A percentile compares a stretch with the other conserved stretches of the same genome.
Conservation (phyloP, 2,329 filamentous ascomycete genomes). For the Aspergillus udagawae region DNA sequence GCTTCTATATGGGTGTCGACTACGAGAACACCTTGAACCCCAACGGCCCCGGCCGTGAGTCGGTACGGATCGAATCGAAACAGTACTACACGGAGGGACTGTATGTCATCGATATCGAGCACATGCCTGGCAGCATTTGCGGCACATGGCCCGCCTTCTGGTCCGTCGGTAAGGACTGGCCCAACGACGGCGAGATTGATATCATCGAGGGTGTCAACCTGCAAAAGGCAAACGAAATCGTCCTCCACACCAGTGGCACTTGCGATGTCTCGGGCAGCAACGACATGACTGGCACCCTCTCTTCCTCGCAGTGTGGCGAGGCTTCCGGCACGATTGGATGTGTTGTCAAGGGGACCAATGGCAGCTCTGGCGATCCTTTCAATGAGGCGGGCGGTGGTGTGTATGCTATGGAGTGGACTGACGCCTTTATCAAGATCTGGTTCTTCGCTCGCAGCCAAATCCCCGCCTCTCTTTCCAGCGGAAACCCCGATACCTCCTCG, state of each 20-base stretch:
- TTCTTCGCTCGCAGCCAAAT: constrained; percentile 46
- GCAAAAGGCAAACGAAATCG: constrained; percentile 42
- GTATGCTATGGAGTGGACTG: constrained; percentile 48
- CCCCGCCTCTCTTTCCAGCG: constrained; percentile 42
- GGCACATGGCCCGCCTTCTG: constrained; percentile 52
- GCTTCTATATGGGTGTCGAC: constrained; percentile 46
- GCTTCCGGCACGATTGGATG: constrained; percentile 36
- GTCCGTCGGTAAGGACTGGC: constrained; percentile 42
- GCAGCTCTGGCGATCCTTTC: constrained; percentile 51
- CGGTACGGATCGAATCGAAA: constrained; percentile 44
- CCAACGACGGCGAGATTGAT: constrained; percentile 46
- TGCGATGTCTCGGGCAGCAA: constrained; percentile 40
- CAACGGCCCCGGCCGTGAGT: constrained; percentile 38
- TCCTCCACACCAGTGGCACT: constrained; percentile 46
- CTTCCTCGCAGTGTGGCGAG: constrained; percentile 48
- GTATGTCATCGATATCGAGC: constrained; percentile 46
- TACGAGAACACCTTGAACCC: constrained; percentile 33
- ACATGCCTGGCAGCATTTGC: constrained; percentile 47
- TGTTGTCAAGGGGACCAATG: constrained; percentile 35
- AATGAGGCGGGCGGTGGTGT: constrained; percentile 49
- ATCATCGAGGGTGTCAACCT: constrained; percentile 51
- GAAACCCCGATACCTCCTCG: constrained; percentile 40
- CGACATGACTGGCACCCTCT: constrained; percentile 48
- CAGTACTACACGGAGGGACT: constrained; percentile 45
- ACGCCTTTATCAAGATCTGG: constrained; percentile 48